Percentiles rank a stretch among this genome's conserved stretches.
These are phyloP conservation scores for Medicago lupulina DNA, from an alignment of 306 rosid genomes.

Conservation along the genomic window DNA sequence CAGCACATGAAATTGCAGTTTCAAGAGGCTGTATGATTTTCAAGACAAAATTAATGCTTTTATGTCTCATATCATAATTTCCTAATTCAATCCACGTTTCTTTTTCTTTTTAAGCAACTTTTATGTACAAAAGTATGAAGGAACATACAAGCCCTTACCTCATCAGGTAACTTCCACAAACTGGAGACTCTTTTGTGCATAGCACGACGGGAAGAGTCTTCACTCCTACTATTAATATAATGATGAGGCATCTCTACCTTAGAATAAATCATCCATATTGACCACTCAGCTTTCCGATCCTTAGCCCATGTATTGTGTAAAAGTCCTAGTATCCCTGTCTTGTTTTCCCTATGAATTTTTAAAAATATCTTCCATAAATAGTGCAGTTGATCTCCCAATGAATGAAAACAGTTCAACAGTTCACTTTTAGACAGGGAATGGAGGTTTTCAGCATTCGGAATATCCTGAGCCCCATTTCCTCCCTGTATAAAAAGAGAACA, in stretches of 20 bases:
- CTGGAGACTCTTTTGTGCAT: constrained; percentile 65
- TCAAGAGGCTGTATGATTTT: constrained; percentile 74
- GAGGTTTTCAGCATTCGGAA: constrained; percentile 55
- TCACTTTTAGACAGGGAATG: constrained; percentile 56
- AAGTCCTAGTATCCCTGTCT: constrained; percentile 65
- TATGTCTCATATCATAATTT: no score
- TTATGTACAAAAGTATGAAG: constrained; percentile 19
- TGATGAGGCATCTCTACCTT: constrained; percentile 97
- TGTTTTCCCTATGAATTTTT: constrained; percentile 82
- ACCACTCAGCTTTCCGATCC: constrained; percentile 92
- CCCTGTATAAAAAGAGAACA: constrained; percentile 50
- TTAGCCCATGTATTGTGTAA: constrained; percentile 72
- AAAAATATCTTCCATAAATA: constrained; percentile 85
- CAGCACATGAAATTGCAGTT: constrained; percentile 76
- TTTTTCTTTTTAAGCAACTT: constrained; percentile 26
- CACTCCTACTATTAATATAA: constrained; percentile 61
- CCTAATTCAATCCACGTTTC: no score
- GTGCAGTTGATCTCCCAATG: constrained; percentile 74
- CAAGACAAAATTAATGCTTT: constrained; percentile 31
- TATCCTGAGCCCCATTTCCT: constrained; percentile 47
- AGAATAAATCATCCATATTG: constrained; percentile 96
- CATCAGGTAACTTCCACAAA: constrained; percentile 76
- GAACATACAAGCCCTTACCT: constrained; percentile 62
- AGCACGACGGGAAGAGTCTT: constrained; percentile 58
- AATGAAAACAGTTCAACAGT: constrained; percentile 52